A percentile compares a stretch with the other conserved stretches of the same genome.
Evolutionary conservation across 495 filamentous ascomycete species (phyloP).

Genomic region (Aspergillus biplanus): DNA sequence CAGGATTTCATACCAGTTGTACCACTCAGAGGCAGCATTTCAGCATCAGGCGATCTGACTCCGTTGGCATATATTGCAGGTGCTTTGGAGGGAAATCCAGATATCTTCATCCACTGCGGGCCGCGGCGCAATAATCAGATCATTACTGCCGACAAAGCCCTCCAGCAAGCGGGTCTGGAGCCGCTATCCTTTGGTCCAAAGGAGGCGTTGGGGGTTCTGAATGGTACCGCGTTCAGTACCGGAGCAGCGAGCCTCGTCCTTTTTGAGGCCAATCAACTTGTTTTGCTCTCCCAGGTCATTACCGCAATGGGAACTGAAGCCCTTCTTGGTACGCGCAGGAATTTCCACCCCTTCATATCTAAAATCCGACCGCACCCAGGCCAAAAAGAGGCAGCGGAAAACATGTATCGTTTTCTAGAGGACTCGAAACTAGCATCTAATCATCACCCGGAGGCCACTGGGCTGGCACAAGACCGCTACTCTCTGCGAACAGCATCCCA

Average conservation of each 20-base stretch:
- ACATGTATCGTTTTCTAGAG: constrained; percentile 56
- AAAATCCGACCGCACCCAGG: constrained; percentile 61
- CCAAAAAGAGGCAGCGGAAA: constrained; percentile 60
- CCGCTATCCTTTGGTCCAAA: constrained; percentile 33
- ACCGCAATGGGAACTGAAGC: constrained; percentile 49
- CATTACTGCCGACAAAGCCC: constrained; percentile 24
- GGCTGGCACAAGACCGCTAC: constrained; percentile 66
- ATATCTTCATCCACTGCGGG: constrained; percentile 26
- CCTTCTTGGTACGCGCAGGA: constrained; percentile 55
- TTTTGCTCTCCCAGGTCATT: constrained; percentile 61
- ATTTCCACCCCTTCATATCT: constrained; percentile 65
- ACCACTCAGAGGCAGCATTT: constrained; percentile 64
- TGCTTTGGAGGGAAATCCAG: constrained; percentile 59
- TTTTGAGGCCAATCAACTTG: constrained; percentile 59
- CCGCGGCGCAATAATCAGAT: neutral
- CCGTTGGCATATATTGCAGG: constrained; percentile 66
- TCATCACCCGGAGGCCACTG: constrained; percentile 7
- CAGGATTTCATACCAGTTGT: constrained; percentile 55
- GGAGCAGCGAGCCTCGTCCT: constrained; percentile 58
- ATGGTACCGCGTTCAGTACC: constrained; percentile 65
- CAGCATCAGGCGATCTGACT: constrained; percentile 64
- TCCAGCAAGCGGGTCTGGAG: constrained; percentile 16
- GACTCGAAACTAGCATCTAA: constrained; percentile 36
- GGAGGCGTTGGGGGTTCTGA: constrained; percentile 66
- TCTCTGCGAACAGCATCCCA: constrained; percentile 62